phyloP scores from a whole-genome alignment of 2,329 filamentous ascomycete species.

The Sporothrix pallida region DNA sequence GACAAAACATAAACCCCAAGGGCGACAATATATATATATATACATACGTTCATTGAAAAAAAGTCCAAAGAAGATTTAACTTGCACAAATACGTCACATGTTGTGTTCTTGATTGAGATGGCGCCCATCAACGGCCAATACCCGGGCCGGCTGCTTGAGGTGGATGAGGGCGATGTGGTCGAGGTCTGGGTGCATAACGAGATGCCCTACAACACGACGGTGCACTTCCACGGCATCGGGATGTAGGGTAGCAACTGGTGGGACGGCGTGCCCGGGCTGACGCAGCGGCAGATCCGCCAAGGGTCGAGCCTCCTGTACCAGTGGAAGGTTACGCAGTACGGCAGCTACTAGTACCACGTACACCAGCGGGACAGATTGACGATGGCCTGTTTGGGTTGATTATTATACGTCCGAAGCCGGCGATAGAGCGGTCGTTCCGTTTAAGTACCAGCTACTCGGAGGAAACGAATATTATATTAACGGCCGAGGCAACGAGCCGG shows the following conservation, averaged over 20 bases:
- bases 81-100: too few relatives aligned
- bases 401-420: constrained; percentile 53
- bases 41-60: too few relatives aligned
- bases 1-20: too few relatives aligned
- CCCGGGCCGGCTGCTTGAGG: constrained; percentile 64
- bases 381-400: constrained; percentile 66
- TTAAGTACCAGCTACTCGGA: too few relatives aligned
- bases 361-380: constrained; percentile 60
- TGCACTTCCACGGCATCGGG: constrained; percentile 60
- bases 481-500: constrained; percentile 54
- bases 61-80: too few relatives aligned
- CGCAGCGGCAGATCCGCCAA: constrained; percentile 58
- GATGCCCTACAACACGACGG: constrained; percentile 54
- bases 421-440: too few relatives aligned
- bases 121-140: constrained; percentile 64
- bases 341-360: constrained; percentile 67
- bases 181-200: constrained; percentile 54
- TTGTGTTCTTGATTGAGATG: constrained; percentile 43
- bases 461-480: constrained; percentile 47
- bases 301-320: constrained; percentile 57
- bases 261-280: constrained; percentile 64
- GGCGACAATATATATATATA: too few relatives aligned
- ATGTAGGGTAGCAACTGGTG: constrained; percentile 62
- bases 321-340: constrained; percentile 62
- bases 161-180: constrained; percentile 58